Evolutionary conservation across 306 rosid genomes (phyloP).

Genomic region (Oemleria cerasiformis): DNA sequence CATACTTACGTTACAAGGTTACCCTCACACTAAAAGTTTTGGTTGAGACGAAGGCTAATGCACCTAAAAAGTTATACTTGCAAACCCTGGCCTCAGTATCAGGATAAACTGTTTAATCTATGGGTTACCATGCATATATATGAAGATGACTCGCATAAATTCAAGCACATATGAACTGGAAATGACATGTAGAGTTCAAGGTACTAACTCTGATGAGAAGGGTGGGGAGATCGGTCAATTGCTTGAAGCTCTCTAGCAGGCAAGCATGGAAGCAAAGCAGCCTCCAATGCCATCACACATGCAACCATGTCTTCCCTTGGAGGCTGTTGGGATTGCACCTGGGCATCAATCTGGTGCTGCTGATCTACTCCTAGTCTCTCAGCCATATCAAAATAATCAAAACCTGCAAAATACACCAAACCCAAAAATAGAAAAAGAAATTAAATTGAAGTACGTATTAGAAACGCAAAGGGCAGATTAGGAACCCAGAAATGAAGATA

Average conservation of each 20-base stretch:
- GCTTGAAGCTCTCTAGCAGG: conserved; percentile 98
- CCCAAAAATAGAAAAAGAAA: neutral
- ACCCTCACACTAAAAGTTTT: neutral
- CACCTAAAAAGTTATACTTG: neutral
- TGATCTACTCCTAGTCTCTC: conserved; percentile 57
- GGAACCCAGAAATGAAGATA: no score
- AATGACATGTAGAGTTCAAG: conserved; percentile 1
- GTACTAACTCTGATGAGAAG: conserved; percentile 90
- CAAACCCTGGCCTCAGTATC: neutral
- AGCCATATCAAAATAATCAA: conserved; percentile 44
- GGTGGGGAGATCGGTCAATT: conserved; percentile 90
- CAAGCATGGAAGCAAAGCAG: conserved; percentile 95
- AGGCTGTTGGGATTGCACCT: conserved; percentile 52
- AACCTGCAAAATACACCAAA: neutral
- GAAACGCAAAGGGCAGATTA: neutral
- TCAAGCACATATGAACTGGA: no score
- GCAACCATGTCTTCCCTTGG: conserved; percentile 76
- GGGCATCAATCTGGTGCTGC: conserved; percentile 49
- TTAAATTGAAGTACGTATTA: neutral
- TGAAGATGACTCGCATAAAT: no score
- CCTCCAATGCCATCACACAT: conserved; percentile 74
- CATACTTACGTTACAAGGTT: no score
- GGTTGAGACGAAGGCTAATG: neutral
- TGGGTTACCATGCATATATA: no score
- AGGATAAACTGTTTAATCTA: no score